phyloP scores from a whole-genome alignment of 2,329 filamentous ascomycete species.

The Rachicladosporium sp. region DNA sequence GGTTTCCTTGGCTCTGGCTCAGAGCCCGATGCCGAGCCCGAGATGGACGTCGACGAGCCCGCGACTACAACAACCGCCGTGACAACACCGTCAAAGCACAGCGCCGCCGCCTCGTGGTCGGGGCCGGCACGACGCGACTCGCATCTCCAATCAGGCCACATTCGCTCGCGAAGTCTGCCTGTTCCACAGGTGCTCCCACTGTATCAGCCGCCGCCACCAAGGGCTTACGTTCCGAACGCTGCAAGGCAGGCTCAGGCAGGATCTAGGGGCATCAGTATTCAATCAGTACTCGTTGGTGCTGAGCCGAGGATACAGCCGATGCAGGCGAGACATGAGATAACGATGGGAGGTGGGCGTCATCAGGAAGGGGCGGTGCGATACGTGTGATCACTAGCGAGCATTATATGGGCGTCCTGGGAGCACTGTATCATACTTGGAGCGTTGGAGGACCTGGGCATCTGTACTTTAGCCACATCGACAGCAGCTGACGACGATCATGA shows the following conservation, averaged over 20 bases:
- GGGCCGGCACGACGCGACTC: constrained; percentile 9
- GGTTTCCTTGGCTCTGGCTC: constrained; percentile 40
- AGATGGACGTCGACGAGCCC: constrained; percentile 23
- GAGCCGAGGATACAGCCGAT: background rate
- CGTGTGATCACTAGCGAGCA: no score
- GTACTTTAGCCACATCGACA: no score
- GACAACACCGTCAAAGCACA: constrained; percentile 7
- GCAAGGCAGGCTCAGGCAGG: constrained; percentile 14
- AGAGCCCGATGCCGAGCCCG: constrained; percentile 29
- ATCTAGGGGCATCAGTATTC: constrained; percentile 19
- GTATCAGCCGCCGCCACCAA: constrained; percentile 22
- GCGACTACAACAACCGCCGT: constrained; percentile 4
- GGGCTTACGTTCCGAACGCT: constrained; percentile 8
- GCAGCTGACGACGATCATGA: no score
- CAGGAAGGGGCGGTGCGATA: no score
- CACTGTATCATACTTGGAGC: no score
- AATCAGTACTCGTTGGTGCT: constrained; percentile 16
- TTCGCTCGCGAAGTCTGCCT: constrained; percentile 21
- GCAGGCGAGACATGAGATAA: no score
- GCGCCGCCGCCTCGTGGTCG: constrained; percentile 13
- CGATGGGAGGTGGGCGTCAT: no score
- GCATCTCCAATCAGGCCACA: constrained; percentile 13
- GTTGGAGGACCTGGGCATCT: no score
- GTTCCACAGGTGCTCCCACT: constrained; percentile 18
- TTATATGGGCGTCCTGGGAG: no score